Conservation (phyloP, 2,329 filamentous ascomycete genomes). For the Lachnellula hyalina region DNA sequence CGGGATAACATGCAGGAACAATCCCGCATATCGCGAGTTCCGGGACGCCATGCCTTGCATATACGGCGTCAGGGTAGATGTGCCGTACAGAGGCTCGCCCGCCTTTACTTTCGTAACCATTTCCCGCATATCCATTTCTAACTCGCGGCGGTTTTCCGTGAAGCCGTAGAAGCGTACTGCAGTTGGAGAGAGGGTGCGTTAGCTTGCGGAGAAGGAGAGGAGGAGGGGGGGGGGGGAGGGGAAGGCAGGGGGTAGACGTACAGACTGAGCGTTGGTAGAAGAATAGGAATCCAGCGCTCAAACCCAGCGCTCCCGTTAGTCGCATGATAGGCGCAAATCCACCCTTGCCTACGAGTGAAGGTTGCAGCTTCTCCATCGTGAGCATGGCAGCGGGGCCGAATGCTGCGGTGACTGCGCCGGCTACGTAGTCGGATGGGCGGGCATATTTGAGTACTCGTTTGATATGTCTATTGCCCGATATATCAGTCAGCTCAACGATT, state of each 20-base stretch:
- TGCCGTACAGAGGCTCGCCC: slow-evolving; percentile 84
- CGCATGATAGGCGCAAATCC: slow-evolving; percentile 82
- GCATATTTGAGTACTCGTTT: slow-evolving; percentile 86
- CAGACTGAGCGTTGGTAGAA: slow-evolving; percentile 79
- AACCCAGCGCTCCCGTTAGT: slow-evolving; percentile 65
- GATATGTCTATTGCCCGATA: slow-evolving; percentile 62
- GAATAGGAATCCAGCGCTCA: slow-evolving; percentile 71
- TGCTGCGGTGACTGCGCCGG: slow-evolving; percentile 63
- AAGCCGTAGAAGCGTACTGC: slow-evolving; percentile 93
- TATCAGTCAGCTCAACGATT: not conserved
- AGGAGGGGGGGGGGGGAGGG: too few species aligned
- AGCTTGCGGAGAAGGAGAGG: too few species aligned
- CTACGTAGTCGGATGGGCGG: slow-evolving; percentile 73
- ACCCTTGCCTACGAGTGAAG: slow-evolving; percentile 76
- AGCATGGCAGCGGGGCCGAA: slow-evolving; percentile 69
- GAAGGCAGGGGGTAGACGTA: slow-evolving; percentile 45
- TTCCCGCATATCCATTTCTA: slow-evolving; percentile 95
- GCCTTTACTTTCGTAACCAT: slow-evolving; percentile 97
- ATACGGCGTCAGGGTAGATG: slow-evolving; percentile 71
- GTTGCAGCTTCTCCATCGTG: slow-evolving; percentile 76
- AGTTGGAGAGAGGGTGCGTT: not conserved
- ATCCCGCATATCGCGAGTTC: slow-evolving; percentile 85
- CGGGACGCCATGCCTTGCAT: slow-evolving; percentile 90
- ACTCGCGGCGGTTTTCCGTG: slow-evolving; percentile 83
- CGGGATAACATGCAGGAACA: slow-evolving; percentile 78